Conservation (phyloP, 805 yeast genomes). For the Lipomyces yamanashiensis region DNA sequence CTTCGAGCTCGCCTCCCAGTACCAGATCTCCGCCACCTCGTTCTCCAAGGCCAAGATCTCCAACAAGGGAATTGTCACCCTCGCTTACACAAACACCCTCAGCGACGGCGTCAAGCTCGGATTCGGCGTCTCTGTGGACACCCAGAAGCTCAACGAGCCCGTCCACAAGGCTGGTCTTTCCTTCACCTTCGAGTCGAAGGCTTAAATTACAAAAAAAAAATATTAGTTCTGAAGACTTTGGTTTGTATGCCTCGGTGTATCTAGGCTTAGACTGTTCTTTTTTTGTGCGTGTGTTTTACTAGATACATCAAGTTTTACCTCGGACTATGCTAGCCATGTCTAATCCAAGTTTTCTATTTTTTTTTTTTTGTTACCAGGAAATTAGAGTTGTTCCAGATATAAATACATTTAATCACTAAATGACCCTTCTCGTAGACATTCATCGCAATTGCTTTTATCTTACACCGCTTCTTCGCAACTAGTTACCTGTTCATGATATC, state of each 20-base stretch:
- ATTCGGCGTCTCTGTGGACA: constrained; percentile 95
- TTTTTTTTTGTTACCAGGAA: neutral
- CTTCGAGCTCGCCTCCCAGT: constrained; percentile 95
- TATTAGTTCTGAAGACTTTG: neutral
- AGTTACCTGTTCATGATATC: neutral
- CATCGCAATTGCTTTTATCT: neutral
- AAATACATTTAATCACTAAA: neutral
- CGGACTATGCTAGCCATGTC: neutral
- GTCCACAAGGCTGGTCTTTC: constrained; percentile 98
- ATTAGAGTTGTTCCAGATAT: neutral
- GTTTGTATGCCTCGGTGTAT: neutral
- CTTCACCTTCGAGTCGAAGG: constrained; percentile 70
- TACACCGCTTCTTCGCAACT: neutral
- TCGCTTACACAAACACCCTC: constrained; percentile 91
- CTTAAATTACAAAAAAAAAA: constrained; percentile 60
- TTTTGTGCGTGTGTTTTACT: neutral
- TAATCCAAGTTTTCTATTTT: too few relatives aligned
- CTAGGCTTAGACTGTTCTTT: neutral
- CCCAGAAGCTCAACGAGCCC: constrained; percentile 91
- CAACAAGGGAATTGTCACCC: constrained; percentile 91
- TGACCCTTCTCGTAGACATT: too few relatives aligned
- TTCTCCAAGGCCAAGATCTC: constrained; percentile 96
- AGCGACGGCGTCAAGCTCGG: constrained; percentile 97
- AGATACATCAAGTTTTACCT: too few relatives aligned
- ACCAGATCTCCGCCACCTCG: constrained; percentile 82